phyloP scores from a whole-genome alignment of 2,329 filamentous ascomycete species.

The Cadophora malorum region DNA sequence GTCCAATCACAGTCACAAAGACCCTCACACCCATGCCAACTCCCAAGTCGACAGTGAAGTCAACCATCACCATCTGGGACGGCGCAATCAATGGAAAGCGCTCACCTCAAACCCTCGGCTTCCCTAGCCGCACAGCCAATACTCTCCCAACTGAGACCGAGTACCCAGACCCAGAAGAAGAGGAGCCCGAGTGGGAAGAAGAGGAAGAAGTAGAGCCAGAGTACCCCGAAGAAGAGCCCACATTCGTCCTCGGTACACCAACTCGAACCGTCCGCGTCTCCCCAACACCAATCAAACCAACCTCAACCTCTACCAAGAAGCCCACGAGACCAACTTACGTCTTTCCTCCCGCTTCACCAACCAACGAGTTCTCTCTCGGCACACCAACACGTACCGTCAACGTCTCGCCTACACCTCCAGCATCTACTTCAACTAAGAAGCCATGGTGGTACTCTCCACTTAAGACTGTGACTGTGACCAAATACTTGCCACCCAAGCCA shows the following conservation, averaged over 20 bases:
- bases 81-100: neutral
- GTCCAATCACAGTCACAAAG: neutral
- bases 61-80: constrained; percentile 11
- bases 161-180: neutral
- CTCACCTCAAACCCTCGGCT: constrained; percentile 5
- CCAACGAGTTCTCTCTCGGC: constrained; percentile 1
- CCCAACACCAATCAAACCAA: constrained; percentile 1
- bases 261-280: constrained; percentile 3
- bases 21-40: neutral
- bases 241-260: constrained; percentile 8
- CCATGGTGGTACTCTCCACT: constrained; percentile 7
- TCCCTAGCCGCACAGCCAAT: neutral
- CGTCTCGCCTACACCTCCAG: neutral
- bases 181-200: neutral
- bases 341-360: neutral
- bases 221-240: constrained; percentile 7
- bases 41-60: constrained; percentile 3
- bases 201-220: neutral
- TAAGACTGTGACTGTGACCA: neutral
- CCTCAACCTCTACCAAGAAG: neutral
- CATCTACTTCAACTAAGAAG: neutral
- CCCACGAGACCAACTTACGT: neutral
- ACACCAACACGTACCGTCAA: constrained; percentile 1
- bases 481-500: constrained; percentile 1
- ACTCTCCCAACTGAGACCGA: constrained; percentile 4